Conservation (phyloP, 2,329 filamentous ascomycete species). For the Penicillium sp. region DNA sequence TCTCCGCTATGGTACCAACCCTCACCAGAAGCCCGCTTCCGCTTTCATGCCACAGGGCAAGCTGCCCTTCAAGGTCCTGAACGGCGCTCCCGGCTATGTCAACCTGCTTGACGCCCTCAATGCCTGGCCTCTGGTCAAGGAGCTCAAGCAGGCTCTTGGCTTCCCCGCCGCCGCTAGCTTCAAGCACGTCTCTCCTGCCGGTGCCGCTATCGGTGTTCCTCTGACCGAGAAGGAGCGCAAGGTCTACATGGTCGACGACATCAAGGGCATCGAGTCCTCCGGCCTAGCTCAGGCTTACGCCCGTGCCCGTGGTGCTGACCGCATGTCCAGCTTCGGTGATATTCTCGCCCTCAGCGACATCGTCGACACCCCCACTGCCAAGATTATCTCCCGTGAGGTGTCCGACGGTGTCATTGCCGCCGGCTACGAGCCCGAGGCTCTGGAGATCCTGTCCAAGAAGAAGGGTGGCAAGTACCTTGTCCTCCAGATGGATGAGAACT, state of each 20-base stretch:
- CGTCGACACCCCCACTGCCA: constrained; percentile 89
- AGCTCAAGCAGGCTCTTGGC: constrained; percentile 84
- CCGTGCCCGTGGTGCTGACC: constrained; percentile 90
- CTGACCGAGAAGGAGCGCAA: constrained; percentile 86
- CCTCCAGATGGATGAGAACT: constrained; percentile 88
- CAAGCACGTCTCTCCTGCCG: constrained; percentile 98
- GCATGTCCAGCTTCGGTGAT: constrained; percentile 98
- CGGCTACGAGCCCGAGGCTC: constrained; percentile 78
- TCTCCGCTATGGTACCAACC: constrained; percentile 94
- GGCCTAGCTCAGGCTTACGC: constrained; percentile 92
- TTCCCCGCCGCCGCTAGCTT: constrained; percentile 93
- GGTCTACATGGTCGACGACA: constrained; percentile 98
- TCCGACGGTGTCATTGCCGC: constrained; percentile 96
- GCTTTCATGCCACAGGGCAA: constrained; percentile 72
- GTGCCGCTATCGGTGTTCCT: constrained; percentile 89
- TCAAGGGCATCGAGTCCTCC: constrained; percentile 83
- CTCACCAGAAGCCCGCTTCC: constrained; percentile 94
- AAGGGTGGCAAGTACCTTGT: constrained; percentile 97
- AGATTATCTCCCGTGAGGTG: constrained; percentile 97
- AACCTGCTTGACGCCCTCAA: constrained; percentile 96
- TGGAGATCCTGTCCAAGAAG: constrained; percentile 94
- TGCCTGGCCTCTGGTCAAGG: constrained; percentile 95
- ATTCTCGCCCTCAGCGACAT: constrained; percentile 90
- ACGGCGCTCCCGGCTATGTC: constrained; percentile 91
- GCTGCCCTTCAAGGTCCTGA: constrained; percentile 92